Conservation (phyloP, 2,329 filamentous ascomycete genomes). For the Ascochyta lentis region DNA sequence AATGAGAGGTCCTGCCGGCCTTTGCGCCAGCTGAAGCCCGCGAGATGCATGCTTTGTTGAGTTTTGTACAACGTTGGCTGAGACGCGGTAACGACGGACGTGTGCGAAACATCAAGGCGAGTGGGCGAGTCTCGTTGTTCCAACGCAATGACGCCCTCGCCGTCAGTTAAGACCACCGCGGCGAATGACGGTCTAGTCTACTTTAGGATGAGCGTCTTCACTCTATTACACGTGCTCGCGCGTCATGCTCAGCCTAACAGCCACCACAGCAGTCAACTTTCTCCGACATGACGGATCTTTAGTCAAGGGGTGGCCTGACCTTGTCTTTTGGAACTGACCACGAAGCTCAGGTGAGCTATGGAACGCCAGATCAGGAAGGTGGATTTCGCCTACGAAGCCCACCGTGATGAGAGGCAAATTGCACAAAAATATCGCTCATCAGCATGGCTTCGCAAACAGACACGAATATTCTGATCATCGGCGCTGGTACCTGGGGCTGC, state of each 20-base stretch:
- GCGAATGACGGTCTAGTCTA: slow-evolving; percentile 1
- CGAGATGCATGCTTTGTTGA: not conserved
- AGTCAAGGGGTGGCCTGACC: not conserved
- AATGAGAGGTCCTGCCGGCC: slow-evolving; percentile 5
- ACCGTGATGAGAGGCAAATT: not conserved
- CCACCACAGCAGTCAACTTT: not conserved
- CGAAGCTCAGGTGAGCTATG: not conserved
- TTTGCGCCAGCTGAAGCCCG: not conserved
- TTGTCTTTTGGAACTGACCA: not conserved
- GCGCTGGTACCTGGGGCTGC: slow-evolving; percentile 59
- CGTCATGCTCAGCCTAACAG: not conserved
- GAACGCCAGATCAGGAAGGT: slow-evolving; percentile 6
- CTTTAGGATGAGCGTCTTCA: not conserved
- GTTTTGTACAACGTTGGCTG: not conserved
- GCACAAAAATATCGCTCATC: not conserved
- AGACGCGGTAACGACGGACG: slow-evolving; percentile 19
- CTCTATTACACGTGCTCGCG: not conserved
- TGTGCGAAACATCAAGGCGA: slow-evolving; percentile 28
- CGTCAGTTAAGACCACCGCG: slow-evolving; percentile 3
- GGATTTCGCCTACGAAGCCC: slow-evolving; percentile 1
- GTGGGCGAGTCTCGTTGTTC: not conserved
- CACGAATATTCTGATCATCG: slow-evolving; percentile 51
- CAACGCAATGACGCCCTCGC: not conserved
- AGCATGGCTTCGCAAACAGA: slow-evolving; percentile 8
- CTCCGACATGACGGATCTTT: not conserved